phyloP scores from a whole-genome alignment of 2,329 filamentous ascomycete species.

The Microsporum canis region DNA sequence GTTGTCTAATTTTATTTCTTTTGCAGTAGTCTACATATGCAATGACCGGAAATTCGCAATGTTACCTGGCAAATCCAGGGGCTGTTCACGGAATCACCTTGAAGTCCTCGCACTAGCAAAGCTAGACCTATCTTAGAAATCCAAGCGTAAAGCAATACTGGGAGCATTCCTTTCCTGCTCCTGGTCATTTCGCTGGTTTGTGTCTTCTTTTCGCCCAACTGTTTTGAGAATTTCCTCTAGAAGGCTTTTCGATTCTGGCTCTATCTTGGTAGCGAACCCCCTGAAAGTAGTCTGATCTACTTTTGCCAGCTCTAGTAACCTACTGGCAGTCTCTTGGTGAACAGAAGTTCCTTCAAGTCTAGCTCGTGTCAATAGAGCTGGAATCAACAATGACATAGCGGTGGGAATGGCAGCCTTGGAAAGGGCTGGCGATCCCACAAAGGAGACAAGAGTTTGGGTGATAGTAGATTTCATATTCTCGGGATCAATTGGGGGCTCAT shows the following conservation, averaged over 20 bases:
- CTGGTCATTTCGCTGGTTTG: slow-evolving; percentile 32
- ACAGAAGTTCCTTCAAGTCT: slow-evolving; percentile 47
- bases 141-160: slow-evolving; percentile 87
- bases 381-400: slow-evolving; percentile 65
- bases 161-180: slow-evolving; percentile 50
- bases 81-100: background rate
- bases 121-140: slow-evolving; percentile 49
- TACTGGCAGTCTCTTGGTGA: slow-evolving; percentile 61
- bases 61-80: too few species aligned
- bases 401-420: slow-evolving; percentile 22
- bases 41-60: too few species aligned
- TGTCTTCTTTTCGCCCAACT: slow-evolving; percentile 43
- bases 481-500: slow-evolving; percentile 54
- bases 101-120: background rate
- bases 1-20: background rate
- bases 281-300: slow-evolving; percentile 63
- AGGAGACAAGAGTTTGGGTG: slow-evolving; percentile 64
- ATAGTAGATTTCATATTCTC: slow-evolving; percentile 62
- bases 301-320: slow-evolving; percentile 71
- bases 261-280: slow-evolving; percentile 60
- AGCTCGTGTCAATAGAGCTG: slow-evolving; percentile 63
- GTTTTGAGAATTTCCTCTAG: slow-evolving; percentile 67
- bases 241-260: slow-evolving; percentile 56
- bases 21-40: background rate
- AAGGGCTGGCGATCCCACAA: slow-evolving; percentile 41